A percentile compares a stretch with the other conserved stretches of the same genome.
Conservation (phyloP, 306 rosid genomes). For the Trifolium subterraneum region DNA sequence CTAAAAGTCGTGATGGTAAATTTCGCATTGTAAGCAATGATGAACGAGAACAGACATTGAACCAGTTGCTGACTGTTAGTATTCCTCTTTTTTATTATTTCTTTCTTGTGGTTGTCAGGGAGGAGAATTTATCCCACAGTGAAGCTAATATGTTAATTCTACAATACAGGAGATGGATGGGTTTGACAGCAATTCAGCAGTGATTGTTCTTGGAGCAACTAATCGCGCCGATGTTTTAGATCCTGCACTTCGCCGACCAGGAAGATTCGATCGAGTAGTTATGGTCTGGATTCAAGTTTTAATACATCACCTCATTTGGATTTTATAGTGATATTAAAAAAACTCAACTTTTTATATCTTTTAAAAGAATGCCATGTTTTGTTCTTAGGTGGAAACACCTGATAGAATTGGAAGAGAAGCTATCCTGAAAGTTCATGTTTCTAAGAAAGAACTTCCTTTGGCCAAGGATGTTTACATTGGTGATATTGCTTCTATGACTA, state of each 20-base stretch:
- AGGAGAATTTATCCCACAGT: not conserved
- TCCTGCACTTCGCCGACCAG: constrained; percentile 98
- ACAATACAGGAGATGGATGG: constrained; percentile 97
- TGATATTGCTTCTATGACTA: constrained; percentile 91
- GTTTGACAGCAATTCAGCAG: constrained; percentile 96
- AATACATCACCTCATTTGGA: constrained; percentile 18
- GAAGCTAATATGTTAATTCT: constrained; percentile 37
- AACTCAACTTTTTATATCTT: not conserved
- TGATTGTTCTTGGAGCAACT: constrained; percentile 98
- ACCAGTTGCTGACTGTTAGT: constrained; percentile 96
- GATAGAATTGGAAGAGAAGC: constrained; percentile 92
- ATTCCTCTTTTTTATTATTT: constrained; percentile 43
- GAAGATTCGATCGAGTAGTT: constrained; percentile 98
- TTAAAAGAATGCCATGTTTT: constrained; percentile 19
- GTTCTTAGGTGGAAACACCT: constrained; percentile 89
- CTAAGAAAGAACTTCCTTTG: constrained; percentile 92
- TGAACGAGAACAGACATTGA: constrained; percentile 97
- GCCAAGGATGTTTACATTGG: constrained; percentile 71
- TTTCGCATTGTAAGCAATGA: constrained; percentile 94
- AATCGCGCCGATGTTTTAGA: constrained; percentile 96
- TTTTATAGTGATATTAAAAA: constrained; percentile 27
- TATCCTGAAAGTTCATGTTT: constrained; percentile 84
- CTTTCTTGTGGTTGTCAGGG: constrained; percentile 34
- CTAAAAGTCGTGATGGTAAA: constrained; percentile 98
- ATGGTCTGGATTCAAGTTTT: constrained; percentile 66